These are phyloP conservation scores for Aquanectria penicillioides DNA, from an alignment of 2,329 filamentous ascomycete species.

Conservation along the genomic window DNA sequence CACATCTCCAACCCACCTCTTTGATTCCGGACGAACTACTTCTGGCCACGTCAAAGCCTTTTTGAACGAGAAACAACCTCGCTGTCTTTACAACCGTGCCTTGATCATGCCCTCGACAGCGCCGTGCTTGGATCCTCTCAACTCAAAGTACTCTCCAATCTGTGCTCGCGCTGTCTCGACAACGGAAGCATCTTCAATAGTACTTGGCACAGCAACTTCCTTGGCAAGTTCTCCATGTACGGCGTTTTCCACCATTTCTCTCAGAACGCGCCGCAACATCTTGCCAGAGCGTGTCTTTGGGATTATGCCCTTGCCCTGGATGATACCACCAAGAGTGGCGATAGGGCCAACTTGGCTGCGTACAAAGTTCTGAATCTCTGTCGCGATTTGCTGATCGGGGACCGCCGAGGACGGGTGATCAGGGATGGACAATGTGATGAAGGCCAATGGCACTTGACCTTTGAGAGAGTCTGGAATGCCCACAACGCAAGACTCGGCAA, in stretches of 20 bases:
- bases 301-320: slow-evolving; percentile 87
- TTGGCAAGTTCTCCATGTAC: slow-evolving; percentile 78
- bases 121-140: slow-evolving; percentile 53
- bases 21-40: not conserved
- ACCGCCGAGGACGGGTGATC: slow-evolving; percentile 62
- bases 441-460: slow-evolving; percentile 91
- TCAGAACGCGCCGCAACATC: slow-evolving; percentile 82
- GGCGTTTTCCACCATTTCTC: slow-evolving; percentile 86
- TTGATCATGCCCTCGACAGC: slow-evolving; percentile 61
- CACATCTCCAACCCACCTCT: not conserved
- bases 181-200: slow-evolving; percentile 82
- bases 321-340: slow-evolving; percentile 84
- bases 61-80: not conserved
- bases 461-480: slow-evolving; percentile 88
- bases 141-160: slow-evolving; percentile 79
- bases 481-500: slow-evolving; percentile 88
- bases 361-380: slow-evolving; percentile 78
- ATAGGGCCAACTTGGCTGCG: slow-evolving; percentile 88
- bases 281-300: slow-evolving; percentile 94
- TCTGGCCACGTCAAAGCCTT: not conserved
- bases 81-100: slow-evolving; percentile 62
- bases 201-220: slow-evolving; percentile 79
- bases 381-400: slow-evolving; percentile 54
- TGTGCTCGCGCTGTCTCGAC: slow-evolving; percentile 78
- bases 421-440: slow-evolving; percentile 68